A percentile compares a stretch with the other conserved stretches of the same genome.
Conservation (phyloP, 1,284 basidiomycete species). For the Puccinia horiana region DNA sequence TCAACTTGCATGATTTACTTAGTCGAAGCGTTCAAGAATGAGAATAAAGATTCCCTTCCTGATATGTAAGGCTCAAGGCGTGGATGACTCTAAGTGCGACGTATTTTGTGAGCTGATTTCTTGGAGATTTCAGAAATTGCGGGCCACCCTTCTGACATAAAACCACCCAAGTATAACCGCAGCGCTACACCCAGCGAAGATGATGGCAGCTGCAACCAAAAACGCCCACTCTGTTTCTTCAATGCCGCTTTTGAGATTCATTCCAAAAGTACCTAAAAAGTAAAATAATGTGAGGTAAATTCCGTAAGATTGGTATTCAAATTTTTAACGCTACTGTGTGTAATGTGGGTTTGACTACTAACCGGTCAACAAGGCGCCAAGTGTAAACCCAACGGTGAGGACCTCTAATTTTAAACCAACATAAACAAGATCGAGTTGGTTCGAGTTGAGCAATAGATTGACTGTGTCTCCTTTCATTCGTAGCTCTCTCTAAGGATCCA, state of each 20-base stretch:
- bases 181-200: neutral
- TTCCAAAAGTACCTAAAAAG: conserved; percentile 26
- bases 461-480: conserved; percentile 17
- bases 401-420: conserved; percentile 26
- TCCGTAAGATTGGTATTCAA: no score
- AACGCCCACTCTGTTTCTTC: conserved; percentile 27
- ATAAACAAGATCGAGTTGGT: conserved; percentile 31
- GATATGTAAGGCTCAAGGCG: neutral
- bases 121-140: neutral
- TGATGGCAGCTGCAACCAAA: neutral
- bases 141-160: neutral
- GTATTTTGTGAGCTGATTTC: neutral
- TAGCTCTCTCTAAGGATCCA: neutral
- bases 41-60: neutral
- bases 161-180: neutral
- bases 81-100: neutral
- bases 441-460: conserved; percentile 23
- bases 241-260: conserved; percentile 25
- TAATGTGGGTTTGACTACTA: neutral
- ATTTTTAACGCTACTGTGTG: neutral
- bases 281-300: no score
- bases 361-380: conserved; percentile 34
- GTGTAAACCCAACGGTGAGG: conserved; percentile 5
- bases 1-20: no score
- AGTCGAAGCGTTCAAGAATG: no score